Conservation (phyloP, 2,329 filamentous ascomycete genomes). For the Amauroascus niger region DNA sequence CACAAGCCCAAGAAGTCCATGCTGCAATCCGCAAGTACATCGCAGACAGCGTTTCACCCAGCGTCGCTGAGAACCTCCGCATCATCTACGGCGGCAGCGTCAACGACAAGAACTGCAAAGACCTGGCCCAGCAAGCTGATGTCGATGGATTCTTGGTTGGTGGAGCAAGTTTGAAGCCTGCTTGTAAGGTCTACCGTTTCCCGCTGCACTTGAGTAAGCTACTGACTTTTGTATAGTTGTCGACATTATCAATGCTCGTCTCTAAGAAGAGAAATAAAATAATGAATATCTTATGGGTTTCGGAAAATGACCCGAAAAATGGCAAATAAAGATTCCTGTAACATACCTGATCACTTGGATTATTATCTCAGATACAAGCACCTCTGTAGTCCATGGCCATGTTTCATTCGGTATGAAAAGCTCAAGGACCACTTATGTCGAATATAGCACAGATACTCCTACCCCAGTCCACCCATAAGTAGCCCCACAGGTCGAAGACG, state of each 20-base stretch:
- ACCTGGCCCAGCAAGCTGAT: conserved; percentile 82
- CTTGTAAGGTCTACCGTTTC: conserved; percentile 52
- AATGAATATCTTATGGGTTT: neutral
- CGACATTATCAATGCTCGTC: conserved; percentile 58
- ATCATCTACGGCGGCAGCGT: conserved; percentile 96
- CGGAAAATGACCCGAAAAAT: neutral
- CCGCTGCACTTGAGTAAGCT: neutral
- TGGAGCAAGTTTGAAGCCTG: conserved; percentile 92
- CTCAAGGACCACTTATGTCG: conserved; percentile 25
- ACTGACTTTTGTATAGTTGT: conserved; percentile 40
- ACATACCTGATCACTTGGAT: conserved; percentile 8
- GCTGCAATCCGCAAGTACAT: conserved; percentile 87
- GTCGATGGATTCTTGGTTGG: conserved; percentile 98
- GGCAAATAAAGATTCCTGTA: conserved; percentile 5
- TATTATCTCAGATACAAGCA: neutral
- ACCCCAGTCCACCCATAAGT: conserved; percentile 35
- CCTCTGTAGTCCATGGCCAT: neutral
- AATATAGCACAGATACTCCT: conserved; percentile 36
- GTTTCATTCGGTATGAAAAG: neutral
- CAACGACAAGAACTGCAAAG: conserved; percentile 94
- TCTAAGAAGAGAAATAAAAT: conserved; percentile 25
- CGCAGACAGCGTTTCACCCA: conserved; percentile 59
- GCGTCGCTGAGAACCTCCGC: conserved; percentile 75
- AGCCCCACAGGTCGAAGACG: conserved; percentile 17
- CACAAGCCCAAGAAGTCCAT: conserved; percentile 91